phyloP scores from a whole-genome alignment of 345 rosid species.

The Eucalyptus brandiana region DNA sequence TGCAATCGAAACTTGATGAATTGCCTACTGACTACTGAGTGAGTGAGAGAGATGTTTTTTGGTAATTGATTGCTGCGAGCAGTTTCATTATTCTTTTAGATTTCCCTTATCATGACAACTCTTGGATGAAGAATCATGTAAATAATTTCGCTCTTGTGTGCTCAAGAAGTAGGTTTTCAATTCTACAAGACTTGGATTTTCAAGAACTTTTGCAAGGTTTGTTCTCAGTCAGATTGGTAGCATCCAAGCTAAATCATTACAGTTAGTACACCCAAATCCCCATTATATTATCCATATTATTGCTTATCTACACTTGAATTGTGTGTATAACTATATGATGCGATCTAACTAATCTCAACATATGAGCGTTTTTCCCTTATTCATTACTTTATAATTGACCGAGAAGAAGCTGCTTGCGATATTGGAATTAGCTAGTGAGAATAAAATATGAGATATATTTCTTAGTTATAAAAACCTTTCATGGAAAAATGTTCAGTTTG shows the following conservation, averaged over 20 bases:
- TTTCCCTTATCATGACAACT: neutral
- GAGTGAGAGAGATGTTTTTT: neutral
- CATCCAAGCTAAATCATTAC: neutral
- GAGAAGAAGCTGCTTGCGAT: neutral
- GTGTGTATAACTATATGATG: neutral
- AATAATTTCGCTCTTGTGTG: neutral
- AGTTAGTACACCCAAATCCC: neutral
- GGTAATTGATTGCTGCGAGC: neutral
- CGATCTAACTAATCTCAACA: neutral
- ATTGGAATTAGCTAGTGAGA: neutral
- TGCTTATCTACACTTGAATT: neutral
- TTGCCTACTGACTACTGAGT: neutral
- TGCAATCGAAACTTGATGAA: slow-evolving; percentile 6
- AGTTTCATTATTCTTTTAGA: neutral
- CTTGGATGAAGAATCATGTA: neutral
- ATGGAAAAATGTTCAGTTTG: neutral
- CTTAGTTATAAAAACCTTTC: neutral
- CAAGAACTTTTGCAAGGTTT: neutral
- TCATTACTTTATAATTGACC: neutral
- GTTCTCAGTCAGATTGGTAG: neutral
- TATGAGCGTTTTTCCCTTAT: neutral
- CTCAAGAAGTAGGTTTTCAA: neutral
- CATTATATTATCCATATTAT: neutral
- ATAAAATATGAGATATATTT: neutral
- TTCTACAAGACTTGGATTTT: neutral